These are phyloP conservation scores for Calocybe indica DNA, from an alignment of 768 basidiomycete species.

Conservation along the genomic window DNA sequence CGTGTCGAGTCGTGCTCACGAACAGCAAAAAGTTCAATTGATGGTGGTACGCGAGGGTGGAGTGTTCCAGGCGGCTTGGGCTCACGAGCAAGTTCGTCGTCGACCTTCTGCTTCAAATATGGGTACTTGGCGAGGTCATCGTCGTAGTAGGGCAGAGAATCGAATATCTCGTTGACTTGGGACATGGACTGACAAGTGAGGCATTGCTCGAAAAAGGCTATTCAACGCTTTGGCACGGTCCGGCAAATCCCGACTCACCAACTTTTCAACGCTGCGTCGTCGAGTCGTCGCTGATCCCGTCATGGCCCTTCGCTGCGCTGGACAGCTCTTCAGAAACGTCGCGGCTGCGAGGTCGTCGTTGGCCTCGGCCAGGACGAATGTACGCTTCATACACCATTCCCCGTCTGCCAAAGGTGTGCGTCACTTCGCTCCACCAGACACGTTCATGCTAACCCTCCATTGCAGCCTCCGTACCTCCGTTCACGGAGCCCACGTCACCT, in stretches of 20 bases:
- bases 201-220: too few species aligned
- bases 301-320: constrained; percentile 24
- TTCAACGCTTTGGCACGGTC: not conserved
- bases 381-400: constrained; percentile 44
- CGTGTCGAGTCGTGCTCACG: constrained; percentile 30
- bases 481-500: constrained; percentile 83
- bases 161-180: constrained; percentile 42
- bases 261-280: not conserved
- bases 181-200: too few species aligned
- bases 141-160: constrained; percentile 93
- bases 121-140: constrained; percentile 82
- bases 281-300: not conserved
- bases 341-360: constrained; percentile 27
- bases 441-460: constrained; percentile 1
- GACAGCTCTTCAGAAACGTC: constrained; percentile 35
- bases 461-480: constrained; percentile 69
- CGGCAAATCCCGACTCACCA: constrained; percentile 16
- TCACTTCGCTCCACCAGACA: not conserved
- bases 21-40: constrained; percentile 63
- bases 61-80: constrained; percentile 51
- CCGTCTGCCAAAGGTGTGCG: constrained; percentile 40
- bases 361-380: constrained; percentile 15
- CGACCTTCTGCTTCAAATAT: constrained; percentile 66
- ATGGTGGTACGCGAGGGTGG: constrained; percentile 69
- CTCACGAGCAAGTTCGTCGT: constrained; percentile 70